A percentile compares a stretch with the other conserved stretches of the same genome.
phyloP scores from a whole-genome alignment of 2,329 filamentous ascomycete species.

The Coniochaeta sp. region DNA sequence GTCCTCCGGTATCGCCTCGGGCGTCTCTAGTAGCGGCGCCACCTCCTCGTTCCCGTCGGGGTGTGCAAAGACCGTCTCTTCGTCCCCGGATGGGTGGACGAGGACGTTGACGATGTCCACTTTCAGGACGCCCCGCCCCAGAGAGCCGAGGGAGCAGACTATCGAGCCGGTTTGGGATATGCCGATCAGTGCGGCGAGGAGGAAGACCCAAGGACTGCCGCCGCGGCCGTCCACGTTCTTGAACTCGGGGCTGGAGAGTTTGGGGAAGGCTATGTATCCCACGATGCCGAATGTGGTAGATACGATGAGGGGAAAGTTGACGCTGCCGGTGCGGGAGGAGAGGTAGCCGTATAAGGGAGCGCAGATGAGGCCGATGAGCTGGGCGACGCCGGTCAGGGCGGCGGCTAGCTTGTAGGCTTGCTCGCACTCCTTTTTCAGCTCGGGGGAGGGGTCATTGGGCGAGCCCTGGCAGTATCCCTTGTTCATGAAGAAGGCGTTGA shows the following conservation, averaged over 20 bases:
- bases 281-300: constrained; percentile 67
- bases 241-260: constrained; percentile 70
- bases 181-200: constrained; percentile 74
- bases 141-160: constrained; percentile 85
- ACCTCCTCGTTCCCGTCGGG: constrained; percentile 24
- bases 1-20: constrained; percentile 14
- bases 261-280: constrained; percentile 71
- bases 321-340: constrained; percentile 56
- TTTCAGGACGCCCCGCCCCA: constrained; percentile 71
- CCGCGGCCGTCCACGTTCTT: constrained; percentile 56
- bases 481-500: constrained; percentile 83
- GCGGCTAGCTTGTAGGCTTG: constrained; percentile 83
- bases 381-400: constrained; percentile 80
- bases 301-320: constrained; percentile 68
- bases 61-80: constrained; percentile 17
- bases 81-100: constrained; percentile 22
- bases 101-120: constrained; percentile 28
- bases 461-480: constrained; percentile 71
- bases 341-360: constrained; percentile 85
- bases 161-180: constrained; percentile 95
- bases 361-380: constrained; percentile 75
- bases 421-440: constrained; percentile 79
- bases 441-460: constrained; percentile 56
- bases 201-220: constrained; percentile 62
- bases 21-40: constrained; percentile 30